Conservation (phyloP, 306 rosid species). For the Hippophae tibetana region DNA sequence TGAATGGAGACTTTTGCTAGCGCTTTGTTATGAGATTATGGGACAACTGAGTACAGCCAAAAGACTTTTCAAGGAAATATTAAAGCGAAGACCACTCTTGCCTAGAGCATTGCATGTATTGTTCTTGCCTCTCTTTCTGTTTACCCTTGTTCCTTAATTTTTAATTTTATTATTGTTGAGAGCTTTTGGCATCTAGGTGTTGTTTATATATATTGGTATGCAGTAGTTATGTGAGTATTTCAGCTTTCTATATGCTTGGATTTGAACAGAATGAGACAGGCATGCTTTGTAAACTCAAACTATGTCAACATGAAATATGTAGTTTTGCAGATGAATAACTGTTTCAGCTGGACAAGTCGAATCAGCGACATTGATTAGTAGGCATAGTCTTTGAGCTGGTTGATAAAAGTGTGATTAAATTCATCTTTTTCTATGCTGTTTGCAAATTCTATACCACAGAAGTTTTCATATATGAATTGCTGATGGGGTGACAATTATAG, state of each 20-base stretch:
- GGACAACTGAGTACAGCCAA: constrained; percentile 56
- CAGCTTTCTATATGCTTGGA: too few species aligned
- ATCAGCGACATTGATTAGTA: background rate
- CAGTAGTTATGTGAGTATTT: background rate
- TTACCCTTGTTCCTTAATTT: background rate
- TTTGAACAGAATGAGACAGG: too few species aligned
- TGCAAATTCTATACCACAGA: too few species aligned
- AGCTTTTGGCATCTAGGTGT: background rate
- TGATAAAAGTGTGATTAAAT: background rate
- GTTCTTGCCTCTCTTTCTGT: constrained; percentile 14
- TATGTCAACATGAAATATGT: background rate
- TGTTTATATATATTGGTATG: background rate
- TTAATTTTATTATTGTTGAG: background rate
- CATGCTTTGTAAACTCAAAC: background rate
- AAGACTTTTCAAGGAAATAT: constrained; percentile 46
- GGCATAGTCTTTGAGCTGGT: background rate
- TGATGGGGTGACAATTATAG: too few species aligned
- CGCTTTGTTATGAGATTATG: constrained; percentile 72
- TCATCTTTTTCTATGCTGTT: too few species aligned
- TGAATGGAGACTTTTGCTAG: constrained; percentile 82
- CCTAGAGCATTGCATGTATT: constrained; percentile 86
- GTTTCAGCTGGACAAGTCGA: background rate
- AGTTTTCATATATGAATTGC: too few species aligned
- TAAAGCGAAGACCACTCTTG: constrained; percentile 60
- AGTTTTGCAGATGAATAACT: background rate